Conservation (phyloP, 768 basidiomycete genomes). For the Rhizopogon vinicolor region DNA sequence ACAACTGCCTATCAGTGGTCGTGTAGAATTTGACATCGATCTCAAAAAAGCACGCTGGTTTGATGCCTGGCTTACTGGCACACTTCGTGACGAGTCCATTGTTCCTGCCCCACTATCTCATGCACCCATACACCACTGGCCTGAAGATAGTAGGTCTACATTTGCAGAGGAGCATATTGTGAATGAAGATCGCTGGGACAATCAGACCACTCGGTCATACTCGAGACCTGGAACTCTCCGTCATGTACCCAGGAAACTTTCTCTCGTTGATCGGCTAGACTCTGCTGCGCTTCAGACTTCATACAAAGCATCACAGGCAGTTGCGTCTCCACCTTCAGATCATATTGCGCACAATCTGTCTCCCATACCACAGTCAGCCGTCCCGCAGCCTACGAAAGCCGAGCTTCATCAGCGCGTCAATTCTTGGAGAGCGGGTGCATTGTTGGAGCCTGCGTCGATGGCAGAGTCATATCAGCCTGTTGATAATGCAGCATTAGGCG, state of each 20-base stretch:
- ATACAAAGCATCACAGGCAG: constrained; percentile 17
- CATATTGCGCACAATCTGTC: constrained; percentile 39
- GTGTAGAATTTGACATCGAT: constrained; percentile 87
- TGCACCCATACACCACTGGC: constrained; percentile 45
- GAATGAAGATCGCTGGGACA: constrained; percentile 30
- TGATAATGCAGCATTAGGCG: constrained; percentile 8
- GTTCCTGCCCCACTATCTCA: constrained; percentile 34
- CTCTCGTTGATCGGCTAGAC: constrained; percentile 64
- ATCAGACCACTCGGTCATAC: constrained; percentile 6
- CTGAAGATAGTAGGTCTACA: constrained; percentile 50
- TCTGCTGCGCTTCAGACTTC: constrained; percentile 33
- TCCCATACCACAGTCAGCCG: constrained; percentile 60
- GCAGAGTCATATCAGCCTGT: constrained; percentile 26
- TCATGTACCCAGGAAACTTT: constrained; percentile 62
- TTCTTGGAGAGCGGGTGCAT: constrained; percentile 61
- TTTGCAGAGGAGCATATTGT: constrained; percentile 38
- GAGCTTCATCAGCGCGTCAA: constrained; percentile 55
- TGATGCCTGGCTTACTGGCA: constrained; percentile 61
- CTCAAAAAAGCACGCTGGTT: constrained; percentile 74
- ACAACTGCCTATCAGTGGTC: constrained; percentile 63
- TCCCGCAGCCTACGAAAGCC: constrained; percentile 46
- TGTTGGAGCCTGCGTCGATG: constrained; percentile 43
- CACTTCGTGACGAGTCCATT: constrained; percentile 35
- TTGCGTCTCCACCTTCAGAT: constrained; percentile 14
- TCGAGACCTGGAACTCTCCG: constrained; percentile 32